These are phyloP conservation scores for Martiniozyma abietophila DNA, from an alignment of 805 yeast genomes.

Conservation along the genomic window DNA sequence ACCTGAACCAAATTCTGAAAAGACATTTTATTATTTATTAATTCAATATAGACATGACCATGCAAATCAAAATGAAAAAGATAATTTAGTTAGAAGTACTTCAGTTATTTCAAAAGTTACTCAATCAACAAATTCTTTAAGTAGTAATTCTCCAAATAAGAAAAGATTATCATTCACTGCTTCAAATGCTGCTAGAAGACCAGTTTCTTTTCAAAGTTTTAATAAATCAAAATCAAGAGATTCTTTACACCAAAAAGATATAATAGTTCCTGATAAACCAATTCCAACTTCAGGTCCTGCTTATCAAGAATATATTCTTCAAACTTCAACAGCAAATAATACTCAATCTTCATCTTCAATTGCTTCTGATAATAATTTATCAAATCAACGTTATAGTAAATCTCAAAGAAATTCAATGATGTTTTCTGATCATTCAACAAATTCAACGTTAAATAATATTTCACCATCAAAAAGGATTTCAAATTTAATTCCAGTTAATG, in stretches of 20 bases:
- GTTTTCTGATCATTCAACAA: constrained; percentile 10
- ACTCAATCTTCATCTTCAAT: constrained; percentile 2
- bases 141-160: constrained; percentile 23
- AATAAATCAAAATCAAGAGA: constrained; percentile 13
- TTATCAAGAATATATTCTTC: constrained; percentile 15
- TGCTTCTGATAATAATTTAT: background rate
- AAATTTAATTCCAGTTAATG: constrained; percentile 13
- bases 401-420: constrained; percentile 9
- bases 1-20: constrained; percentile 26
- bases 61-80: constrained; percentile 13
- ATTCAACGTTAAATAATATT: constrained; percentile 2
- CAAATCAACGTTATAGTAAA: constrained; percentile 3
- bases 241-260: constrained; percentile 13
- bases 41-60: constrained; percentile 30
- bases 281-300: constrained; percentile 13
- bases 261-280: background rate
- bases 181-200: constrained; percentile 36
- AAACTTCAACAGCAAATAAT: constrained; percentile 10
- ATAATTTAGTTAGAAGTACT: constrained; percentile 21
- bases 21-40: constrained; percentile 30
- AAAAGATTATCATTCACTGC: constrained; percentile 37
- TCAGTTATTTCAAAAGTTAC: constrained; percentile 25
- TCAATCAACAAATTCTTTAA: background rate
- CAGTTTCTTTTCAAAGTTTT: constrained; percentile 35
- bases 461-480: constrained; percentile 18